phyloP scores from a whole-genome alignment of 768 basidiomycete genomes.

The Clitopilus passeckerianus region DNA sequence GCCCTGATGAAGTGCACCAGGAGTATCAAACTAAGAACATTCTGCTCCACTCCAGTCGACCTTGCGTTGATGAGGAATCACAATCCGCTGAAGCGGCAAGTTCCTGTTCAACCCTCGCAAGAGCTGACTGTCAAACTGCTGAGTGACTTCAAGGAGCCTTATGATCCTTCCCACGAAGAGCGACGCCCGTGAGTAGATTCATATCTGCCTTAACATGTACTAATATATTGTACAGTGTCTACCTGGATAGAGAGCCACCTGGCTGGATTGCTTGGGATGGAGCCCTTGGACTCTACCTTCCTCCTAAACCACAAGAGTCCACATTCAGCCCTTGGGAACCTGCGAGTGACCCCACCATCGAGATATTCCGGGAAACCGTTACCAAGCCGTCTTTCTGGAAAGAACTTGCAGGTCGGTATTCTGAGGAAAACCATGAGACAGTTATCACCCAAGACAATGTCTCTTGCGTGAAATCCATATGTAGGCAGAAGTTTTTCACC shows the following conservation, averaged over 20 bases:
- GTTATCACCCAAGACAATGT: constrained; percentile 64
- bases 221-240: constrained; percentile 28
- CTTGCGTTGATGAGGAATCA: constrained; percentile 55
- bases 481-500: constrained; percentile 30
- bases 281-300: constrained; percentile 37
- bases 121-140: constrained; percentile 55
- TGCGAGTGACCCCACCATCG: constrained; percentile 43
- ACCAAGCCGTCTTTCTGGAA: constrained; percentile 59
- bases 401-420: constrained; percentile 60
- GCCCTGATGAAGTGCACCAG: constrained; percentile 74
- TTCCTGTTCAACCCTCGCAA: constrained; percentile 45
- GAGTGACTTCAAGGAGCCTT: constrained; percentile 44
- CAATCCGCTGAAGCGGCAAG: constrained; percentile 59
- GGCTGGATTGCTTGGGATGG: constrained; percentile 69
- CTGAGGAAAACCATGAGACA: constrained; percentile 74
- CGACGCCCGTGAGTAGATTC: constrained; percentile 39
- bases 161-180: constrained; percentile 27
- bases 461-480: constrained; percentile 70
- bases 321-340: constrained; percentile 60
- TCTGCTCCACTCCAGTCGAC: constrained; percentile 48
- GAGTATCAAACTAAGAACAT: constrained; percentile 78
- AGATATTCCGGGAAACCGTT: constrained; percentile 43
- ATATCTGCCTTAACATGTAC: no score
- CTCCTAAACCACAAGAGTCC: constrained; percentile 42
- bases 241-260: constrained; percentile 51